Evolutionary conservation across 73 alveolate genomes (phyloP).

Genomic region (Effrenium voratum): DNA sequence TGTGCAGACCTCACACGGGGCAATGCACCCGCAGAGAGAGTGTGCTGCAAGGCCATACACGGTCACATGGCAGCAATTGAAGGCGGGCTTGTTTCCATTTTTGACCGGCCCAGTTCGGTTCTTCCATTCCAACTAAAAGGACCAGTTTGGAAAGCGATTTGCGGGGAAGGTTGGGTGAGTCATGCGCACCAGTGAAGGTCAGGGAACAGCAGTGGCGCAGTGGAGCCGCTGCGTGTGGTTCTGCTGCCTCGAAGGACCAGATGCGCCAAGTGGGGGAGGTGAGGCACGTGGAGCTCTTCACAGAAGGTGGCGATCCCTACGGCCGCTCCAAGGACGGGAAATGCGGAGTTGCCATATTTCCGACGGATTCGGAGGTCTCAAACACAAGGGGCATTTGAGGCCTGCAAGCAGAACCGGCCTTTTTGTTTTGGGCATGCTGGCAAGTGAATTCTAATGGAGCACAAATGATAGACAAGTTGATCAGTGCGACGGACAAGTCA

Average conservation of each 20-base stretch:
- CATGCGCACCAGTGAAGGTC: too few species aligned
- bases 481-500: too few species aligned
- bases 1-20: not conserved
- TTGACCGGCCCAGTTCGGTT: not conserved
- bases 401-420: too few species aligned
- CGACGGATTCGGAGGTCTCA: too few species aligned
- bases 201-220: too few species aligned
- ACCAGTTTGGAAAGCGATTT: not conserved
- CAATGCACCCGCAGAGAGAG: not conserved
- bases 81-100: not conserved
- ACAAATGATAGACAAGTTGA: too few species aligned
- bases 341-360: too few species aligned
- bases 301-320: slow-evolving; percentile 16
- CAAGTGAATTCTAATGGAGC: too few species aligned
- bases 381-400: too few species aligned
- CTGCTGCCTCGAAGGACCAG: slow-evolving; percentile 30
- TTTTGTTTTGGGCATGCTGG: too few species aligned
- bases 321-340: slow-evolving; percentile 83
- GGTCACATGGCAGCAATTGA: slow-evolving; percentile 51
- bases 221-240: too few species aligned
- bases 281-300: slow-evolving; percentile 64
- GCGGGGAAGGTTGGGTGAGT: not conserved
- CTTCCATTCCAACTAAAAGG: not conserved
- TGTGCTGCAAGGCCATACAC: slow-evolving; percentile 40
- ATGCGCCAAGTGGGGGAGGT: slow-evolving; percentile 84